These are phyloP conservation scores for Naganishia vaughanmartiniae DNA, from an alignment of 768 basidiomycete genomes.

Conservation along the genomic window DNA sequence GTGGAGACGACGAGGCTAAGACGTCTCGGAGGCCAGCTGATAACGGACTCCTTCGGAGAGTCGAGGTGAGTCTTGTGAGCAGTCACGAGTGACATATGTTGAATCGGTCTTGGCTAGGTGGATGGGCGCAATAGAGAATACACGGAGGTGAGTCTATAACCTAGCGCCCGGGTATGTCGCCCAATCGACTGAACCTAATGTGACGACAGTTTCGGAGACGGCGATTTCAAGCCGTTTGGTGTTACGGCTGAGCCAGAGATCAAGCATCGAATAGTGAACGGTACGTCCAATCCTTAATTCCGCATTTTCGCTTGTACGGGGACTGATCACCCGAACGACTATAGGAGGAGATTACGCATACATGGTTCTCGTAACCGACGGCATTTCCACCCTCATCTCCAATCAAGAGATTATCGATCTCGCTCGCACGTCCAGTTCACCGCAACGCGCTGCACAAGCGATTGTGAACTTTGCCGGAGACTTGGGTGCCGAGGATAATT, in stretches of 20 bases:
- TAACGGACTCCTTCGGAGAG: conserved; percentile 94
- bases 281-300: conserved; percentile 54
- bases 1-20: conserved; percentile 80
- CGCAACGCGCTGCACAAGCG: conserved; percentile 73
- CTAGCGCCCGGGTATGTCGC: background rate
- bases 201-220: conserved; percentile 70
- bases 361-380: conserved; percentile 86
- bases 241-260: conserved; percentile 93
- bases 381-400: conserved; percentile 82
- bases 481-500: conserved; percentile 83
- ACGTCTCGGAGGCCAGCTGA: conserved; percentile 79
- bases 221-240: conserved; percentile 81
- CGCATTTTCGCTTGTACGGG: no score
- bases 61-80: conserved; percentile 58
- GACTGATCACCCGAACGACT: conserved; percentile 54
- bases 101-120: conserved; percentile 58
- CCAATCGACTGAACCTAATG: background rate
- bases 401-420: conserved; percentile 94
- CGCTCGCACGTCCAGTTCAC: conserved; percentile 67
- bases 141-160: conserved; percentile 65
- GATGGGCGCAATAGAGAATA: conserved; percentile 94
- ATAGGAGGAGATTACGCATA: conserved; percentile 80
- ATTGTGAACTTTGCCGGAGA: conserved; percentile 86
- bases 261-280: conserved; percentile 68
- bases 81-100: conserved; percentile 1